phyloP scores from a whole-genome alignment of 805 yeast species.

The Candida pseudofarinosa region DNA sequence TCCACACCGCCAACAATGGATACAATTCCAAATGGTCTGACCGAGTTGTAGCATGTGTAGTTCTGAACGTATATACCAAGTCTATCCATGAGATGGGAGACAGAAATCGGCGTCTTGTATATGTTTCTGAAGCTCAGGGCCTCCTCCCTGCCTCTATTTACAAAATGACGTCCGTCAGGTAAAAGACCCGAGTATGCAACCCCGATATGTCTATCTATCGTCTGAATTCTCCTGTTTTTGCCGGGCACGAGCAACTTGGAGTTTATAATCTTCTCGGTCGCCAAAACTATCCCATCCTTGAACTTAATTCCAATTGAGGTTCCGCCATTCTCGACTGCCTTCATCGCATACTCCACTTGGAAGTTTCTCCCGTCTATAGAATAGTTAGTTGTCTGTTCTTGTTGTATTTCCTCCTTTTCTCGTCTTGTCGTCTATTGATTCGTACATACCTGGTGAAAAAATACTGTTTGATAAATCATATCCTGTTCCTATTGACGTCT shows the following conservation, averaged over 20 bases:
- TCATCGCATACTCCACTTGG: constrained; percentile 96
- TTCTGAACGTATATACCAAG: constrained; percentile 91
- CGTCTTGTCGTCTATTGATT: not conserved
- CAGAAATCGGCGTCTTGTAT: constrained; percentile 72
- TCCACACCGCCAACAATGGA: constrained; percentile 94
- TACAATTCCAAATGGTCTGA: constrained; percentile 94
- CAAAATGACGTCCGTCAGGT: constrained; percentile 96
- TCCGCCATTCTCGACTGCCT: constrained; percentile 97
- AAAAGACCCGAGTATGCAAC: constrained; percentile 91
- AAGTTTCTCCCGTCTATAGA: constrained; percentile 85
- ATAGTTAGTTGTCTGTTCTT: constrained; percentile 34
- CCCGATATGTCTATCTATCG: constrained; percentile 90
- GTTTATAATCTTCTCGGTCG: constrained; percentile 87
- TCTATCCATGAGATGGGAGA: constrained; percentile 80
- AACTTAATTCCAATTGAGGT: constrained; percentile 91
- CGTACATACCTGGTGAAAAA: constrained; percentile 65
- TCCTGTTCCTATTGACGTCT: constrained; percentile 97
- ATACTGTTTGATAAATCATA: constrained; percentile 97
- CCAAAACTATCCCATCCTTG: constrained; percentile 92
- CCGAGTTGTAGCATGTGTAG: constrained; percentile 92
- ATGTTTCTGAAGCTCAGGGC: constrained; percentile 71
- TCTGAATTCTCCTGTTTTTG: constrained; percentile 85
- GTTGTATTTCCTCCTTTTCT: not conserved
- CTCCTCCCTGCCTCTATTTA: constrained; percentile 88
- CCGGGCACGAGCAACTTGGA: constrained; percentile 88